phyloP scores from a whole-genome alignment of 164 flowering plant genomes.

The Brasenia schreberi region DNA sequence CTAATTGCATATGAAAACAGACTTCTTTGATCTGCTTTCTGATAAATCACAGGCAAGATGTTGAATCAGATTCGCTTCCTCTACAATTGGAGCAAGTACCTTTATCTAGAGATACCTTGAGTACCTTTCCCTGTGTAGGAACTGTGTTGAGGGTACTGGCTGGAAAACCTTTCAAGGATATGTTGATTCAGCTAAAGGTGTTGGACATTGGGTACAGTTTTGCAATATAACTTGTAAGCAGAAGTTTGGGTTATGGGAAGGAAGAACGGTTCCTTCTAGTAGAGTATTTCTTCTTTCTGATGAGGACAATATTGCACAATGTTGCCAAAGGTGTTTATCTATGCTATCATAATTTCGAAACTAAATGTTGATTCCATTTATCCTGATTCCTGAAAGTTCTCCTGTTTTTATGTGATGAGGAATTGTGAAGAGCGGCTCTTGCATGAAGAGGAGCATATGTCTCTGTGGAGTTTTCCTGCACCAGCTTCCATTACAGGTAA shows the following conservation, averaged over 20 bases:
- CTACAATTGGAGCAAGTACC: constrained; percentile 36
- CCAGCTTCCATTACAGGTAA: constrained; percentile 50
- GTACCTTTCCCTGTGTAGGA: constrained; percentile 61
- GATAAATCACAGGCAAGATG: neutral
- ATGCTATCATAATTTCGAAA: neutral
- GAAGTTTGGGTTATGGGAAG: constrained; percentile 47
- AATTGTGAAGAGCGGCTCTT: constrained; percentile 24
- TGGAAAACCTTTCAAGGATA: constrained; percentile 22
- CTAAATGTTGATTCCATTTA: neutral
- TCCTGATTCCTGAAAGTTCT: neutral
- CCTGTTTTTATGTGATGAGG: constrained; percentile 13
- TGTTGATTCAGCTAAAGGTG: constrained; percentile 20
- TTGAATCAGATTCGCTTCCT: constrained; percentile 26
- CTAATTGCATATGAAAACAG: neutral
- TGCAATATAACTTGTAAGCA: constrained; percentile 29
- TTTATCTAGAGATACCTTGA: constrained; percentile 40
- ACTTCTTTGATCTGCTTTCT: neutral
- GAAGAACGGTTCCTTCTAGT: constrained; percentile 31
- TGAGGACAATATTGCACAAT: constrained; percentile 26
- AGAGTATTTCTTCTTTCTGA: constrained; percentile 36
- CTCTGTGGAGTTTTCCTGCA: constrained; percentile 48
- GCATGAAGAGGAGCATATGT: constrained; percentile 30
- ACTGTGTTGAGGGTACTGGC: constrained; percentile 46
- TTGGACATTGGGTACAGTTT: constrained; percentile 61
- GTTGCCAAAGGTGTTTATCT: constrained; percentile 32